Evolutionary conservation across 139 green algal species (phyloP).

Genomic region (Monoraphidium neglectum): DNA sequence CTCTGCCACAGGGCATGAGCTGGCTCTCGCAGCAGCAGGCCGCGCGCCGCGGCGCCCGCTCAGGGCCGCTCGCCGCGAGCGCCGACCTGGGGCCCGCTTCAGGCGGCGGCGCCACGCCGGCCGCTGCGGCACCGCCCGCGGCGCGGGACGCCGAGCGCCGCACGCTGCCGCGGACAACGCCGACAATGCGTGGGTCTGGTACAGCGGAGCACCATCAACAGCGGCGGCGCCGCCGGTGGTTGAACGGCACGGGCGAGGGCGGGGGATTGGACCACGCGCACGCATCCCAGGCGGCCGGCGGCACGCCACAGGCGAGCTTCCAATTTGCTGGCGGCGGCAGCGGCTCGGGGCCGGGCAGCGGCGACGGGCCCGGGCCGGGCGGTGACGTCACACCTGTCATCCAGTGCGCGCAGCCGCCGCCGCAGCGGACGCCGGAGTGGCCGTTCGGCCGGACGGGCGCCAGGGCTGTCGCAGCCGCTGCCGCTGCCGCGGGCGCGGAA

Average conservation of each 20-base stretch:
- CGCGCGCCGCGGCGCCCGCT: too few relatives aligned
- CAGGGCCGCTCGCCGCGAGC: background rate
- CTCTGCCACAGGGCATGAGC: conserved; percentile 53
- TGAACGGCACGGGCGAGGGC: background rate
- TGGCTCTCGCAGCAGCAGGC: background rate
- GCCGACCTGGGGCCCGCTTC: background rate
- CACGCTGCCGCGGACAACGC: background rate
- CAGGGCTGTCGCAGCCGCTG: background rate
- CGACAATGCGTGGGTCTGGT: background rate
- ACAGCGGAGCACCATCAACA: too few relatives aligned
- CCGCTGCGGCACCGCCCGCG: background rate
- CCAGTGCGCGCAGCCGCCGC: background rate
- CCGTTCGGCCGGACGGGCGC: background rate
- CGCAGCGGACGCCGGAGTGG: conserved; percentile 6
- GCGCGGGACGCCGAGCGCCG: background rate
- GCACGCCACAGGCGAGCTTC: background rate
- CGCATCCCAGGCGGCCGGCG: background rate
- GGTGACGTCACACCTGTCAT: background rate
- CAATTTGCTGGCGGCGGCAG: too few relatives aligned
- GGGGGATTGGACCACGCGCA: background rate
- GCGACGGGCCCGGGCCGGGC: background rate
- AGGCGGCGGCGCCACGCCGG: background rate
- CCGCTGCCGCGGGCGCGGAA: too few relatives aligned
- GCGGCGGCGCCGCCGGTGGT: background rate
- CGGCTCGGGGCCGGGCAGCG: background rate